Conservation (phyloP, 306 rosid species). For the Heteromeles arbutifolia region DNA sequence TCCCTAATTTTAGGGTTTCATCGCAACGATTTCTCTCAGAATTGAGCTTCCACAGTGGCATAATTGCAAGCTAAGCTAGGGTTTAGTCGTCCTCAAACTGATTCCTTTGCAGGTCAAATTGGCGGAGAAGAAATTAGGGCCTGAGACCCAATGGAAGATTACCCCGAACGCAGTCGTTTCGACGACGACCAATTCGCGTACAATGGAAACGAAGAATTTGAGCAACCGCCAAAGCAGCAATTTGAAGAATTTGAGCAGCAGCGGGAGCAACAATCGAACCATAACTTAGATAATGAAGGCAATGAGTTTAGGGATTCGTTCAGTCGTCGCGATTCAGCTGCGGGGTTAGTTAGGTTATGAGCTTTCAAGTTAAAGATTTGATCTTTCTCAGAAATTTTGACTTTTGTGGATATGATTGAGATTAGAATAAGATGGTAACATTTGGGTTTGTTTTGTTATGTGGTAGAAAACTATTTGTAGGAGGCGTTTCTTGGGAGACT, state of each 20-base stretch:
- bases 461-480: slow-evolving; percentile 56
- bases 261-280: not conserved
- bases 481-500: slow-evolving; percentile 71
- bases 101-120: not conserved
- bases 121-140: not conserved
- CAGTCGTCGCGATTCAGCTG: slow-evolving; percentile 32
- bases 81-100: not conserved
- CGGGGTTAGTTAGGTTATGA: slow-evolving; percentile 44
- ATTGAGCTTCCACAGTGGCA: not conserved
- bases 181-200: slow-evolving; percentile 13
- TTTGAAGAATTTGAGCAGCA: slow-evolving; percentile 1
- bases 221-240: not conserved
- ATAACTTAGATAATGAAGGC: slow-evolving; percentile 11
- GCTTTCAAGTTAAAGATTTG: not conserved
- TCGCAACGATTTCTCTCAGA: not conserved
- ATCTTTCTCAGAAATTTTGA: not conserved
- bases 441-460: slow-evolving; percentile 15
- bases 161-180: slow-evolving; percentile 15
- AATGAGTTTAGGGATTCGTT: slow-evolving; percentile 20
- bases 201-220: slow-evolving; percentile 15
- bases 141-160: slow-evolving; percentile 25
- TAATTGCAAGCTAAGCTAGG: not conserved
- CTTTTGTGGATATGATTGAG: slow-evolving; percentile 4
- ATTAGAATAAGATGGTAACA: not conserved
- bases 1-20: not conserved